A percentile compares a stretch with the other conserved stretches of the same genome.
These are phyloP conservation scores for Candida nonsorbophila DNA, from an alignment of 805 yeast species.

Conservation along the genomic window DNA sequence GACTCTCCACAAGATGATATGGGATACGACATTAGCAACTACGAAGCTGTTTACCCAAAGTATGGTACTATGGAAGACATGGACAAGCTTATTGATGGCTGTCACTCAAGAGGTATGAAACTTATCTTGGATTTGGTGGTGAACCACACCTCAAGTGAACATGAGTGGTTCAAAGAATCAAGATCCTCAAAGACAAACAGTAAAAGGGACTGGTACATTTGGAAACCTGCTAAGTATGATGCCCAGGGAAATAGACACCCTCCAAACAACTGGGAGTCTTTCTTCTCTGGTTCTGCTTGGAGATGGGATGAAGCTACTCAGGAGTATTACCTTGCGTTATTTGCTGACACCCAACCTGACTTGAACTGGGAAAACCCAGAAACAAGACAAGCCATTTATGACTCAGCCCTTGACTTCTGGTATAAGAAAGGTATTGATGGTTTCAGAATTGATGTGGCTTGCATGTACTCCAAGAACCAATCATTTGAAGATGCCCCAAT, in stretches of 20 bases:
- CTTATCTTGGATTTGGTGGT: constrained; percentile 52
- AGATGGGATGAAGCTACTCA: constrained; percentile 47
- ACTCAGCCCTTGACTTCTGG: constrained; percentile 49
- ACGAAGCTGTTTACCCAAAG: constrained; percentile 44
- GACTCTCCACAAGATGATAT: constrained; percentile 57
- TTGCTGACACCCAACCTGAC: constrained; percentile 54
- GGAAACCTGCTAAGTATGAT: constrained; percentile 48
- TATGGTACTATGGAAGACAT: constrained; percentile 53
- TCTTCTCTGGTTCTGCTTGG: constrained; percentile 56
- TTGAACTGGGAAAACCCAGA: constrained; percentile 55
- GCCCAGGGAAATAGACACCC: constrained; percentile 46
- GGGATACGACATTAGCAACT: constrained; percentile 59
- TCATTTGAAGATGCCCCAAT: constrained; percentile 46
- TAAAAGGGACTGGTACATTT: constrained; percentile 58
- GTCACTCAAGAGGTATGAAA: constrained; percentile 47
- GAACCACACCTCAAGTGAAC: constrained; percentile 54
- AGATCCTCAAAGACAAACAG: constrained; percentile 45
- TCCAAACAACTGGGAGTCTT: constrained; percentile 53
- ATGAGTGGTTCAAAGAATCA: constrained; percentile 55
- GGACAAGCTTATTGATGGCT: constrained; percentile 41
- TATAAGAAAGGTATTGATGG: constrained; percentile 53
- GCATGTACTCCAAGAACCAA: constrained; percentile 45
- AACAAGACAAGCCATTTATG: constrained; percentile 33
- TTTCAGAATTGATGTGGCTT: constrained; percentile 54
- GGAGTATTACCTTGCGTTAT: constrained; percentile 52